Conservation (phyloP, 345 rosid genomes). For the Syzygium grande region DNA sequence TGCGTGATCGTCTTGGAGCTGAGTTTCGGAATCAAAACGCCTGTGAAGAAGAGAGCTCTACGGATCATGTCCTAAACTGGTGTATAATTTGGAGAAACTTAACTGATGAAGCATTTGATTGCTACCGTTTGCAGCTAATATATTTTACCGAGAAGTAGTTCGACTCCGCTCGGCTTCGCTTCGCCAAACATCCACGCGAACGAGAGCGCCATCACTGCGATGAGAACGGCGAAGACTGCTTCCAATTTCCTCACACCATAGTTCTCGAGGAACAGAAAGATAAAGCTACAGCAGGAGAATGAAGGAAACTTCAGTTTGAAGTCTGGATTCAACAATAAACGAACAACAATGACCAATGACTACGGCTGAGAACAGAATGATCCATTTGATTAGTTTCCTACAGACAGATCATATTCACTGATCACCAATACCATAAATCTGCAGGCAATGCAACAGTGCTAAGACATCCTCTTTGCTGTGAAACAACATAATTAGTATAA, state of each 20-base stretch:
- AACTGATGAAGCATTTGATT: background rate
- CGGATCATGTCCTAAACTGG: background rate
- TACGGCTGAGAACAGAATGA: background rate
- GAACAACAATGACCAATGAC: background rate
- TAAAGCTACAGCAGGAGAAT: constrained; percentile 13
- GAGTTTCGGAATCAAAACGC: constrained; percentile 9
- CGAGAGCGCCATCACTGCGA: constrained; percentile 27
- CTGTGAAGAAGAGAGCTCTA: background rate
- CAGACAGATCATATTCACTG: background rate
- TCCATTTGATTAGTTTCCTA: background rate
- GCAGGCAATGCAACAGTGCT: background rate
- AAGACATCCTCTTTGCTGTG: background rate
- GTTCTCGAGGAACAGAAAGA: constrained; percentile 36
- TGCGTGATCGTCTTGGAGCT: constrained; percentile 12
- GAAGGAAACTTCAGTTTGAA: background rate
- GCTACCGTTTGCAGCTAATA: background rate
- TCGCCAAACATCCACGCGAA: constrained; percentile 43
- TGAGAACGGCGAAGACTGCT: constrained; percentile 27
- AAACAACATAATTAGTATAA: background rate
- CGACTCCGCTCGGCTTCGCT: constrained; percentile 20
- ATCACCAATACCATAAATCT: background rate
- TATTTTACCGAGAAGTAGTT: constrained; percentile 24
- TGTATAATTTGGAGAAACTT: background rate
- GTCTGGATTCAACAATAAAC: background rate
- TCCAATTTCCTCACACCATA: constrained; percentile 43